phyloP scores from a whole-genome alignment of 2,329 filamentous ascomycete genomes.

The Xylariaceae sp. region DNA sequence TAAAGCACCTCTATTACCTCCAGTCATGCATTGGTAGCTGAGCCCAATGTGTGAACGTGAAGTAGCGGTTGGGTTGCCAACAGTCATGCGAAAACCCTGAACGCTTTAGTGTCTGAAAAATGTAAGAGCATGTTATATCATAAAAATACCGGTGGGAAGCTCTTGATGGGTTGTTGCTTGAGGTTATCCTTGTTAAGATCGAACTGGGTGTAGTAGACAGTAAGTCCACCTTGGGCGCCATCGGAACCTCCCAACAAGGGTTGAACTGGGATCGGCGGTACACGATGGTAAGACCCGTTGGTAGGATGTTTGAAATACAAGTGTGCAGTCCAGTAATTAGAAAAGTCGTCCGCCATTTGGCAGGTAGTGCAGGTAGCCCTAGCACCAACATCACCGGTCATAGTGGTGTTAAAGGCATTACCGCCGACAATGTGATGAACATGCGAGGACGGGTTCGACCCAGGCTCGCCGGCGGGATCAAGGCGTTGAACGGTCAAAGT shows the following conservation, averaged over 20 bases:
- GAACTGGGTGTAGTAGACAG: slow-evolving; percentile 37
- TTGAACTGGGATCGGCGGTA: slow-evolving; percentile 36
- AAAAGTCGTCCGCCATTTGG: slow-evolving; percentile 34
- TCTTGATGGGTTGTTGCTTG: slow-evolving; percentile 44
- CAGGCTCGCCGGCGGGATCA: slow-evolving; percentile 27
- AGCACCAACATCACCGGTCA: slow-evolving; percentile 18
- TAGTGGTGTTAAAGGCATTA: slow-evolving; percentile 28
- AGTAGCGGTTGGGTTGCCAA: slow-evolving; percentile 41
- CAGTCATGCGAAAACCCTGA: slow-evolving; percentile 51
- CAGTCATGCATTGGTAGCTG: slow-evolving; percentile 47
- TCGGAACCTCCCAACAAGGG: slow-evolving; percentile 31
- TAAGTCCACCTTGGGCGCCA: slow-evolving; percentile 34
- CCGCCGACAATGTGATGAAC: slow-evolving; percentile 30
- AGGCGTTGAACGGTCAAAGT: slow-evolving; percentile 28
- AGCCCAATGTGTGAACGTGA: slow-evolving; percentile 41
- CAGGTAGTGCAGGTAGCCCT: slow-evolving; percentile 36
- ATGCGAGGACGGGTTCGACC: slow-evolving; percentile 23
- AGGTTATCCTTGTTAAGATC: slow-evolving; percentile 32
- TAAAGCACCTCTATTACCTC: slow-evolving; percentile 44
- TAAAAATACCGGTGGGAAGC: slow-evolving; percentile 46
- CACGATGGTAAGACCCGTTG: slow-evolving; percentile 38
- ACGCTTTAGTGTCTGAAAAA: slow-evolving; percentile 3
- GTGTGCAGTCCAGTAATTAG: slow-evolving; percentile 35
- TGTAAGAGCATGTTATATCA: background rate
- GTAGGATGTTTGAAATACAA: slow-evolving; percentile 36